phyloP scores from a whole-genome alignment of 345 rosid species.

The Gynandropsis gynandra region DNA sequence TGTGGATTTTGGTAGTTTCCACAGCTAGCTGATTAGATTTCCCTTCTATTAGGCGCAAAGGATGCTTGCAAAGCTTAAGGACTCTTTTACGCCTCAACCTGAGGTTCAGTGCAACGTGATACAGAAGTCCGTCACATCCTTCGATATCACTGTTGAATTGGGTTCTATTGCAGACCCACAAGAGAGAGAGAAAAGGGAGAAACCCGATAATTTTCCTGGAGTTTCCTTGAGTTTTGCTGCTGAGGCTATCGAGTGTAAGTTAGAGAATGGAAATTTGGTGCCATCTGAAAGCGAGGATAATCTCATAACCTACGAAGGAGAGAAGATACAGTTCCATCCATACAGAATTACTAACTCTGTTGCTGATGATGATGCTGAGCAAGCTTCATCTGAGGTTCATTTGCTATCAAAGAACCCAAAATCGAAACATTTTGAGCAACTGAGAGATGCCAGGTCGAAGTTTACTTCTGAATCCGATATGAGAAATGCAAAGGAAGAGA shows the following conservation, averaged over 20 bases:
- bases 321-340: constrained; percentile 6
- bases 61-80: too few relatives aligned
- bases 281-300: constrained; percentile 24
- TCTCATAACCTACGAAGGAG: constrained; percentile 23
- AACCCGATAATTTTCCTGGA: constrained; percentile 1
- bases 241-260: constrained; percentile 22
- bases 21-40: too few relatives aligned
- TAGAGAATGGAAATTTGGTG: constrained; percentile 16
- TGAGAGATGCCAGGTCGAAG: constrained; percentile 39
- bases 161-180: constrained; percentile 16
- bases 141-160: too few relatives aligned
- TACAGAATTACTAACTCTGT: too few relatives aligned
- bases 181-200: constrained; percentile 25
- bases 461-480: constrained; percentile 37
- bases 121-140: too few relatives aligned
- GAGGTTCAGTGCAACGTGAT: too few relatives aligned
- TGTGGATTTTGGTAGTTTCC: too few relatives aligned
- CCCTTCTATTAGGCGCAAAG: too few relatives aligned
- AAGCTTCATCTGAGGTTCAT: constrained; percentile 22
- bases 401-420: constrained; percentile 12
- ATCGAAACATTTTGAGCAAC: not conserved
- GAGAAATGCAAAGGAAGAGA: constrained; percentile 11
- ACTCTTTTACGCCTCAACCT: too few relatives aligned
- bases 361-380: constrained; percentile 18
- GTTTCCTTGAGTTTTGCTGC: constrained; percentile 21